A percentile compares a stretch with the other conserved stretches of the same genome.
Conservation (phyloP, 306 rosid species). For the Rubus idaeus region DNA sequence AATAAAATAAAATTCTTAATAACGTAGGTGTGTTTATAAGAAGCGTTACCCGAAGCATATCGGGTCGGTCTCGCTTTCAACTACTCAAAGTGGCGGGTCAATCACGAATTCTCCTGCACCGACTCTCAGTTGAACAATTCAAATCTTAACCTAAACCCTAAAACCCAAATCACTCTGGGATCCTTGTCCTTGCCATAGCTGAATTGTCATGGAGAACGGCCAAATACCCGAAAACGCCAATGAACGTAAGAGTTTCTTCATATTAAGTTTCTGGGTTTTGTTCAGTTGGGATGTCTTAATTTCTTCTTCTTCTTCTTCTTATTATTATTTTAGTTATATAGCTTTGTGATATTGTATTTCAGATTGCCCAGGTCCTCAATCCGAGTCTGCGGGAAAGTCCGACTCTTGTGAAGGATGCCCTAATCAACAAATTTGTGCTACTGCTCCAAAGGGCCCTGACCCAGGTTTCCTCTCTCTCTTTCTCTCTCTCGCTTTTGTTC, state of each 20-base stretch:
- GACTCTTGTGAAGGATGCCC: conserved; percentile 88
- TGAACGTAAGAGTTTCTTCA: conserved; percentile 57
- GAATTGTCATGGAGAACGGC: conserved; percentile 57
- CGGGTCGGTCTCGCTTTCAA: too few species aligned
- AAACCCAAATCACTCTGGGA: neutral
- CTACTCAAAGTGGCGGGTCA: neutral
- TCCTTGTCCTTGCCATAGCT: neutral
- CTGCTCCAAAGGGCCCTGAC: conserved; percentile 95
- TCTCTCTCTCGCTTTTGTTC: neutral
- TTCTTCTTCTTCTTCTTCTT: neutral
- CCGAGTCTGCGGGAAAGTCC: conserved; percentile 83
- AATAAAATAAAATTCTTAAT: too few species aligned
- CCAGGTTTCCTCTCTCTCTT: conserved; percentile 51
- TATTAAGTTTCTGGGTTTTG: neutral
- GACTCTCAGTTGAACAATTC: neutral
- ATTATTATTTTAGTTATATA: neutral
- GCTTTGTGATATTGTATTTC: conserved; percentile 10
- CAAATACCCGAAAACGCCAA: conserved; percentile 82
- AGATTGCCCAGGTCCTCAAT: conserved; percentile 92
- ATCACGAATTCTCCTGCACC: neutral
- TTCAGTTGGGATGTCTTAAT: neutral
- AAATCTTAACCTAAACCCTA: neutral
- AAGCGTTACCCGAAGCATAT: too few species aligned
- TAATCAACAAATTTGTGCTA: conserved; percentile 81
- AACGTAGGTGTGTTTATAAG: too few species aligned